These are phyloP conservation scores for Acrodontium crateriforme DNA, from an alignment of 2,329 filamentous ascomycete species.

Conservation along the genomic window DNA sequence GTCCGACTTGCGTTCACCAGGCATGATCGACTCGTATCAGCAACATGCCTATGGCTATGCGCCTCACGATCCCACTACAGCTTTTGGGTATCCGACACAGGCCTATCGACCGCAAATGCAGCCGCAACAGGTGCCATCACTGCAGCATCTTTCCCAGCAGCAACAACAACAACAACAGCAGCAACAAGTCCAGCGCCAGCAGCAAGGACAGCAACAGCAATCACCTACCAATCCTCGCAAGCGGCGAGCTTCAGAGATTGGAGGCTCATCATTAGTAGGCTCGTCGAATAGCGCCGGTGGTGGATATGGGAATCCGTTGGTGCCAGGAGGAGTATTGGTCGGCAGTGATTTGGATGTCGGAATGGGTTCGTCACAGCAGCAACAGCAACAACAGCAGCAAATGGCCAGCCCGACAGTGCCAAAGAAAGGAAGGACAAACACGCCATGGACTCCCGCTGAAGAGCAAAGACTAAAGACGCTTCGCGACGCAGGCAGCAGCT, in stretches of 20 bases:
- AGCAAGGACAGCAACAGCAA: conserved; percentile 19
- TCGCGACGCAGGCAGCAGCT: conserved; percentile 84
- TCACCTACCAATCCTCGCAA: conserved; percentile 23
- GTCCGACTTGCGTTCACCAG: conserved; percentile 14
- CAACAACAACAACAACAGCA: conserved; percentile 13
- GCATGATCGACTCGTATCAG: conserved; percentile 18
- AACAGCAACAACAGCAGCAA: conserved; percentile 8
- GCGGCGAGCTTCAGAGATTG: conserved; percentile 22
- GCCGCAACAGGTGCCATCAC: too few relatives aligned
- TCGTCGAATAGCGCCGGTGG: conserved; percentile 17
- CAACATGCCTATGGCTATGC: conserved; percentile 14
- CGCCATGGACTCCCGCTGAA: conserved; percentile 91
- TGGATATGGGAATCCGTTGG: conserved; percentile 16
- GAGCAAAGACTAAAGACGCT: conserved; percentile 86
- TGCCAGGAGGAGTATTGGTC: conserved; percentile 8
- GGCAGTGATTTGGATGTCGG: conserved; percentile 8
- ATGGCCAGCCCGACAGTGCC: conserved; percentile 39
- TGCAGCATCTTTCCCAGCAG: too few relatives aligned
- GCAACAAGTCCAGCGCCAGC: conserved; percentile 19
- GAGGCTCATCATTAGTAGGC: conserved; percentile 12
- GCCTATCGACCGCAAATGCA: too few relatives aligned
- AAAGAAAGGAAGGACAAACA: conserved; percentile 97
- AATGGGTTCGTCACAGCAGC: conserved; percentile 17
- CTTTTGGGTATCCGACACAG: conserved; percentile 17
- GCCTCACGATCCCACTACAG: conserved; percentile 14